phyloP scores from a whole-genome alignment of 1,284 basidiomycete species.

The Apiotrichum porosum region DNA sequence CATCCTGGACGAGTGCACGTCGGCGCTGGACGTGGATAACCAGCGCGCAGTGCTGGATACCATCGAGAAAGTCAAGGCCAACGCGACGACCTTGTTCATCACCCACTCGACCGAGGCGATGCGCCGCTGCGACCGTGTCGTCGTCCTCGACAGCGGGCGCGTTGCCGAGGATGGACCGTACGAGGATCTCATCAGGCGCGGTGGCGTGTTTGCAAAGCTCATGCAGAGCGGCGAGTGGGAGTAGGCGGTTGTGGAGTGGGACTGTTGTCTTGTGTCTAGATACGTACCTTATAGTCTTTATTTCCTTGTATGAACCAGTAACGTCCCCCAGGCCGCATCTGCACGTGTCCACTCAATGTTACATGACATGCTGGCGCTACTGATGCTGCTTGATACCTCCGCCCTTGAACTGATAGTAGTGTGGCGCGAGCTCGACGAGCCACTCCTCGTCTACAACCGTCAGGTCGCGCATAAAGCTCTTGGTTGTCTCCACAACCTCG shows the following conservation, averaged over 20 bases:
- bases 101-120: slow-evolving; percentile 91
- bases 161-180: slow-evolving; percentile 77
- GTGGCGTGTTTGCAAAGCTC: slow-evolving; percentile 74
- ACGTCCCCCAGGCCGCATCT: too few relatives aligned
- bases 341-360: too few relatives aligned
- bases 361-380: too few relatives aligned
- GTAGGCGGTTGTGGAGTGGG: too few relatives aligned
- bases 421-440: slow-evolving; percentile 52
- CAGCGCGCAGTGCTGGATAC: slow-evolving; percentile 74
- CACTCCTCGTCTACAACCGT: slow-evolving; percentile 55
- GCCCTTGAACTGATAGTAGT: slow-evolving; percentile 45
- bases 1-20: slow-evolving; percentile 91
- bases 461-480: slow-evolving; percentile 59
- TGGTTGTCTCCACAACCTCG: slow-evolving; percentile 93
- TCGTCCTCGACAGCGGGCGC: slow-evolving; percentile 71
- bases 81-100: slow-evolving; percentile 80
- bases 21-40: slow-evolving; percentile 78
- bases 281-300: too few relatives aligned
- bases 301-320: too few relatives aligned
- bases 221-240: slow-evolving; percentile 84
- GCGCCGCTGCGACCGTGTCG: slow-evolving; percentile 82
- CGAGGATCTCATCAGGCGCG: slow-evolving; percentile 61
- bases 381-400: slow-evolving; percentile 42
- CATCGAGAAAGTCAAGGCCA: slow-evolving; percentile 58
- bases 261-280: too few relatives aligned